Percentiles rank a stretch among this genome's conserved stretches.
These are phyloP conservation scores for Solanum corneliomulleri DNA, from an alignment of 257 asterid genomes.

Conservation along the genomic window DNA sequence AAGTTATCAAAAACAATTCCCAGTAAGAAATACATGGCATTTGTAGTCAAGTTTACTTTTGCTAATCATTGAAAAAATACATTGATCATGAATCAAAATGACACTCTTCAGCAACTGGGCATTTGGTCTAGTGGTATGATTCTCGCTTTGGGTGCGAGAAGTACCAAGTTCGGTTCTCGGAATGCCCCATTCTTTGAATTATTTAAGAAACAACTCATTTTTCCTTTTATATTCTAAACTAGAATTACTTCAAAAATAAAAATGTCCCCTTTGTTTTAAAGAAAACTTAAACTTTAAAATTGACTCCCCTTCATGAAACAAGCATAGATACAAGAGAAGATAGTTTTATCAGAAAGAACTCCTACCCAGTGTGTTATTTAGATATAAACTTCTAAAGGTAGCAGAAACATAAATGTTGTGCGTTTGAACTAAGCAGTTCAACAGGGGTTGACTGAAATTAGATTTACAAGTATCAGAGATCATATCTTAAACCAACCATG, in stretches of 20 bases:
- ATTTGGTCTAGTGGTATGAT: slow-evolving; percentile 90
- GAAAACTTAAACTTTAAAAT: neutral
- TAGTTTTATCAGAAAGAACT: neutral
- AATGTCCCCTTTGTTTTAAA: neutral
- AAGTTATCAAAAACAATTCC: neutral
- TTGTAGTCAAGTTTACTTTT: neutral
- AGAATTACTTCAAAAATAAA: neutral
- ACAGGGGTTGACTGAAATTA: neutral
- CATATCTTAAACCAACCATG: neutral
- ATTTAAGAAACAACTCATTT: neutral
- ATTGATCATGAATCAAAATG: neutral
- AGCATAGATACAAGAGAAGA: neutral
- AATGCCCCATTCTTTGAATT: slow-evolving; percentile 42
- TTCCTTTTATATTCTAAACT: neutral
- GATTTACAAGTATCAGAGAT: neutral
- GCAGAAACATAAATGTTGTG: neutral
- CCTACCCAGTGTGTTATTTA: neutral
- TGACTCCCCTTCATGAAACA: neutral
- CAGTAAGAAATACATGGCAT: neutral
- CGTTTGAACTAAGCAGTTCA: neutral
- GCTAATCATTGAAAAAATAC: neutral
- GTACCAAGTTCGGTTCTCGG: slow-evolving; percentile 71
- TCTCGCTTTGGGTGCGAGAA: slow-evolving; percentile 82
- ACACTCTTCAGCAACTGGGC: slow-evolving; percentile 19
- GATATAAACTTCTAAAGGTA: neutral